Base-by-base conservation (phyloP, 2,329 filamentous ascomycete genomes). In the Tothia fuscella region DNA sequence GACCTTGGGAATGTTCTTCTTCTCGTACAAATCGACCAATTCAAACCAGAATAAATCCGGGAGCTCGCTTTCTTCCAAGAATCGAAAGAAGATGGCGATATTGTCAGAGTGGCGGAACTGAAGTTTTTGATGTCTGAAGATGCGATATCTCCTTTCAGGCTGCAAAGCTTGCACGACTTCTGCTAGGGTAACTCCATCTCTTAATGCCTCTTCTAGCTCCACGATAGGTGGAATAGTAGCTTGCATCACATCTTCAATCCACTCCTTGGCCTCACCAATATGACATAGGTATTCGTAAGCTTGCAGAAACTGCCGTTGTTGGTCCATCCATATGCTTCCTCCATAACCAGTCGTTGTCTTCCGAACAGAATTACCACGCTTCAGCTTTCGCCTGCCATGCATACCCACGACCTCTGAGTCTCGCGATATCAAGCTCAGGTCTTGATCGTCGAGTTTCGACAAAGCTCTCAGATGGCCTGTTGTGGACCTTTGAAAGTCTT, bases 261-360 rank as follows among this genome's bases (percentile, higher is more conserved):
- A 98, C 62, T 96, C 89, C 58, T 96, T 96, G 17, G 91, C 91
- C 66, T 98, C 91, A 58, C 91, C 91, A 50, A 98, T 96, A 56
- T 98, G 91, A 58, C 91, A 98, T 28, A 98, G 80, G 58, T 98
- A 98, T 60, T 98, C 91, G 57, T 98, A 98, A 5, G 91, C 91
- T 60, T 93, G 85, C 41, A 98, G 65, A 54, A 95, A 96, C 58
- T 96, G 89, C 20, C 91, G 77, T 58, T 98, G 89, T 57, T 93
- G 91, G 60, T 98, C 91, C 89, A 98, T 98, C 91, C 91, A 98
- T 57, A 89, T 93, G 38, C 83, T 76, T 16, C 80, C 79, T 48
- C 84, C 77, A 80, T 87, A 91, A 37, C 70, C 64, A 32, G 68
- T 62, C 14, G 64, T 64, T 41, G 56, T 65, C 42, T 62, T 65